phyloP scores from a whole-genome alignment of 495 filamentous ascomycete species.

The Aspergillus bertholletiae region DNA sequence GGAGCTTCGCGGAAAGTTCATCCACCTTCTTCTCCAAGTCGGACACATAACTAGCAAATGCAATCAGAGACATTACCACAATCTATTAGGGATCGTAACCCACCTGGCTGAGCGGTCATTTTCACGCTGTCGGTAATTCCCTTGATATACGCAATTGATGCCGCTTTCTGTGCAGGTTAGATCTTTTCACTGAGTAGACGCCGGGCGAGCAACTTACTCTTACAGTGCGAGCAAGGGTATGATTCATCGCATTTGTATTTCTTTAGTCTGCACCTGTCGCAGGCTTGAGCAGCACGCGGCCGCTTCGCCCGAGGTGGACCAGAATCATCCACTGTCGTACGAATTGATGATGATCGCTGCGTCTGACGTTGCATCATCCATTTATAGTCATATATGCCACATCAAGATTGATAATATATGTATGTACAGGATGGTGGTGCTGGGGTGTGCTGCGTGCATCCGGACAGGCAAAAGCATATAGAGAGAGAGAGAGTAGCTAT shows the following conservation, averaged over 20 bases:
- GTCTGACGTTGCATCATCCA: slow-evolving; percentile 16
- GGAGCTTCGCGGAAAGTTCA: slow-evolving; percentile 29
- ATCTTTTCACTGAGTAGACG: background rate
- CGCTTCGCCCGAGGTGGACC: slow-evolving; percentile 31
- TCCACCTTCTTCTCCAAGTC: slow-evolving; percentile 39
- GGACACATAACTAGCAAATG: slow-evolving; percentile 25
- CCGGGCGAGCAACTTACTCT: slow-evolving; percentile 23
- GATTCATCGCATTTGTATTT: slow-evolving; percentile 45
- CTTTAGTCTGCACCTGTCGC: slow-evolving; percentile 39
- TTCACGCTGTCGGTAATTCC: slow-evolving; percentile 36
- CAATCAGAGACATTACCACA: background rate
- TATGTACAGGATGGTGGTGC: background rate
- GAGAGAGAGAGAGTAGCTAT: background rate
- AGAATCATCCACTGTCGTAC: slow-evolving; percentile 16
- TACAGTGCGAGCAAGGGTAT: slow-evolving; percentile 40
- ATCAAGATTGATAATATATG: background rate
- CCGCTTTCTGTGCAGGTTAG: slow-evolving; percentile 22
- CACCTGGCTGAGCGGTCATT: slow-evolving; percentile 34
- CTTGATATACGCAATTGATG: slow-evolving; percentile 33
- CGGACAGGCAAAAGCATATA: background rate
- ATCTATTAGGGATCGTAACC: background rate
- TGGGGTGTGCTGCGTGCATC: background rate
- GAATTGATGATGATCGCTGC: slow-evolving; percentile 7
- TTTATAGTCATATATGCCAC: background rate
- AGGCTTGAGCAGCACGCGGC: slow-evolving; percentile 38